Evolutionary conservation across 2,329 filamentous ascomycete species (phyloP), one percentile per base, ranked within the genome.

Genomic region (Drechslera avenae): DNA sequence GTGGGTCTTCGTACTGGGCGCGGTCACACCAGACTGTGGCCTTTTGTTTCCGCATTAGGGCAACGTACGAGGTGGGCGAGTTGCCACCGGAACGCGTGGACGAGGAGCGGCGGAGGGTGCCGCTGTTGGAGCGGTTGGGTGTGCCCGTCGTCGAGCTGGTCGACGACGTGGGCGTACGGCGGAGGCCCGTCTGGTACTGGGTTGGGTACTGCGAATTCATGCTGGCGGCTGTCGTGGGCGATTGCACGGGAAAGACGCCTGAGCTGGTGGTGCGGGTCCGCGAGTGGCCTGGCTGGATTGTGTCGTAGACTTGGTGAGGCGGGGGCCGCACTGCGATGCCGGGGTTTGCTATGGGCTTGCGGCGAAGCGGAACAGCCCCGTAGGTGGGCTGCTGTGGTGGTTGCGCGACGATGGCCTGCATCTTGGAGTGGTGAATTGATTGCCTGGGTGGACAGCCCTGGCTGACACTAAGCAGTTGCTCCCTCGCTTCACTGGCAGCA

Each of bases 1-100:
- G 84, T 0, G 93, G 90, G 71, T 99, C 94, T 74, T 97, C 91
- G 56, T 90, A 86, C 73, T 99, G 94, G 8, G 93, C 84, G 46
- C 92, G 88, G 71, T 97, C 94, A 78, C 92, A 97, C 94, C 94
- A 99, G 4, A 99, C 94, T 0, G 94, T 99, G 26, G 91, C 94
- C 73, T 97, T 97, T 76, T 99, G 94, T 73, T 92, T 93, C 56
- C 94, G 86, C 77, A 99, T 87, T n/a, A 97, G 82, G 30, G 94
- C 92, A 43, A 99, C 94, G 74, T 99, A 99, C 59, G 91, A 87
- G n/a, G 82, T 82, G 1, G 88, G 71, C 41, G 77, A 79, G 47
- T 78, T 79, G 56, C 82, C 83, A 54, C 82, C 83, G 17, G 90
- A 95, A 64, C 90, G 86, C 43, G 88, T 89, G 3, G 91, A 96